phyloP scores from a whole-genome alignment of 2,329 filamentous ascomycete genomes.

The Colletotrichum truncatum region DNA sequence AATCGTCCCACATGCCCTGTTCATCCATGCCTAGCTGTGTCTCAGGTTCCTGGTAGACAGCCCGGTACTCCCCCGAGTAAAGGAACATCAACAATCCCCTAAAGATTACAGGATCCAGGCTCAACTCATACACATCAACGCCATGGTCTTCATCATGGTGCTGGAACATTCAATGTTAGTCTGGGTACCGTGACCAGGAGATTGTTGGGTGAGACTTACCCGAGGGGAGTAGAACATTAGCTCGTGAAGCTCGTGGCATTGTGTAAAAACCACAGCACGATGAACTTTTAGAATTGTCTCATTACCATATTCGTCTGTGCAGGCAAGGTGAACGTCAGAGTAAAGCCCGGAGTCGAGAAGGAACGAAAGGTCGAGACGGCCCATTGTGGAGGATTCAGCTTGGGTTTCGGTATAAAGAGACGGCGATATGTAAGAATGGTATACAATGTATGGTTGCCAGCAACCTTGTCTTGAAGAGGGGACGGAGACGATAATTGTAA shows the following conservation, averaged over 20 bases:
- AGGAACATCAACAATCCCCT: neutral
- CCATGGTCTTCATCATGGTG: neutral
- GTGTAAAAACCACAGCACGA: neutral
- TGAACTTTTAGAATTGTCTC: neutral
- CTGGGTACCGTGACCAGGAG: neutral
- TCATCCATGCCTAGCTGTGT: neutral
- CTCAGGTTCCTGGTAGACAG: neutral
- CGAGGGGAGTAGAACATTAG: neutral
- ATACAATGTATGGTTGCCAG: too few species aligned
- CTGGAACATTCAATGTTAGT: neutral
- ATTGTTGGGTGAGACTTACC: neutral
- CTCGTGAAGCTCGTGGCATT: neutral
- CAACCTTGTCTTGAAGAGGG: too few species aligned
- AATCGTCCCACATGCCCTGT: neutral
- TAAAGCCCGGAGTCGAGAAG: neutral
- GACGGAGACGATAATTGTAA: too few species aligned
- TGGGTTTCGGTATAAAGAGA: too few species aligned
- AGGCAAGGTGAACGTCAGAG: neutral
- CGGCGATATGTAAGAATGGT: too few species aligned
- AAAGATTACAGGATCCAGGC: neutral
- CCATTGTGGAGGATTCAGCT: too few species aligned
- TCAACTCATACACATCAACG: neutral
- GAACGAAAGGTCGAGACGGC: neutral
- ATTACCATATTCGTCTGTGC: neutral
- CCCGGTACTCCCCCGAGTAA: slow-evolving; percentile 5